Conservation (phyloP, 2,329 filamentous ascomycete species). For the Akanthomyces uredinophilus region DNA sequence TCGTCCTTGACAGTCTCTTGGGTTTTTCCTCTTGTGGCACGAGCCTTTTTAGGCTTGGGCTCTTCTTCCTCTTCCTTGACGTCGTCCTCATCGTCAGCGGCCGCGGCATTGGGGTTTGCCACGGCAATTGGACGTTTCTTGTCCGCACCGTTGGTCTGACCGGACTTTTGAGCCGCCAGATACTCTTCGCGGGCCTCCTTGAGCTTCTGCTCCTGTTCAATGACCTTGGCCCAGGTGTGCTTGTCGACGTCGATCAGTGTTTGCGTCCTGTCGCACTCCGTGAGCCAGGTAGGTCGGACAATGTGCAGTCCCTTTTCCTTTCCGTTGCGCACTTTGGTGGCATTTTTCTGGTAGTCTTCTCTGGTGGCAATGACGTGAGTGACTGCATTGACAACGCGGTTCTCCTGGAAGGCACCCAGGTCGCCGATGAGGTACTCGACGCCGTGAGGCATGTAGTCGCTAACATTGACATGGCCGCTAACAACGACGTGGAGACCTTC, state of each 20-base stretch:
- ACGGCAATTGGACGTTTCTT: constrained; percentile 25
- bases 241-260: constrained; percentile 22
- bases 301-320: constrained; percentile 45
- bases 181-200: constrained; percentile 21
- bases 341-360: constrained; percentile 44
- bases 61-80: constrained; percentile 34
- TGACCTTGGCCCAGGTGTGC: constrained; percentile 24
- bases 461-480: constrained; percentile 54
- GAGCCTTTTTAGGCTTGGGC: constrained; percentile 34
- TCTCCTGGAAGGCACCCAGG: constrained; percentile 7
- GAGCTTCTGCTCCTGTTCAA: constrained; percentile 21
- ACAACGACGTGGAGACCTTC: constrained; percentile 48
- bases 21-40: constrained; percentile 23
- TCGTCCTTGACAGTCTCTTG: constrained; percentile 19
- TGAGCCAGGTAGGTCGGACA: constrained; percentile 57
- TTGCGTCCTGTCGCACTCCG: constrained; percentile 41
- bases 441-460: constrained; percentile 39
- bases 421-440: constrained; percentile 5
- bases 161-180: constrained; percentile 19
- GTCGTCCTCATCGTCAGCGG: constrained; percentile 35
- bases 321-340: constrained; percentile 48
- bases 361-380: constrained; percentile 55
- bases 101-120: constrained; percentile 21
- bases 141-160: constrained; percentile 16
- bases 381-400: constrained; percentile 41